Base-by-base conservation (phyloP, 768 basidiomycete genomes). In the Nidularia sp. region DNA sequence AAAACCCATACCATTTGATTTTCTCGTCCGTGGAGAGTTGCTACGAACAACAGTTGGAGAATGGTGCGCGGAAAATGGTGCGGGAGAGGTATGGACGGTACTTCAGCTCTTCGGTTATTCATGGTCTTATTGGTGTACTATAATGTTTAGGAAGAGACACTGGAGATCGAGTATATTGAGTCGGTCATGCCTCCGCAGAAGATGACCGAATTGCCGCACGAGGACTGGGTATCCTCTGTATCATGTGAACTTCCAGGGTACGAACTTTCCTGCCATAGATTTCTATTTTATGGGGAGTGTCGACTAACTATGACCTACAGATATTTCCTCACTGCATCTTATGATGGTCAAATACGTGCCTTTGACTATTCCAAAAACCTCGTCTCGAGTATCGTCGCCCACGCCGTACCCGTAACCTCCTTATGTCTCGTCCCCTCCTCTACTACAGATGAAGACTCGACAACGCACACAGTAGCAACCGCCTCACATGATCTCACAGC, bases 191-290 rank as follows among this genome's bases (percentile, higher is more conserved):
- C 94, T 0, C 94, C 93, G 0, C 81, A 91, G 63, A 83, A 85
- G 55, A 80, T 93, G 68, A 80, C 86, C 0, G 78, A 86, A 46
- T 72, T 93, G 49, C 86, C 90, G 1, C 90, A 93, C 55, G 88
- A 98, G 49, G 94, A 98, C 56, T 98, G 96, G 96, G 89, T 97
- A 0, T 93, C 92, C 1, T 84, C 85, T 12, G 79, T 92, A 15
- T 85, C 83, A 4, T 86, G 83, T 62, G 67, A 75, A 55, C 62
- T 81, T 46, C 70, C 73, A 53, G 79, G 79, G 86, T 88, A 54
- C 43, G 66, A 8, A 18, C 18, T 18, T 18, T 18, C 18, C 18
- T 18, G 18, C 18, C 18, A 18, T 18, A 18, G 18, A 18, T 18
- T 18, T 18, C 18, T 18, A 18, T 18, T 18, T 18, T 18, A 18